These are phyloP conservation scores for Trametes villosa DNA, from an alignment of 768 basidiomycete species.

Conservation along the genomic window DNA sequence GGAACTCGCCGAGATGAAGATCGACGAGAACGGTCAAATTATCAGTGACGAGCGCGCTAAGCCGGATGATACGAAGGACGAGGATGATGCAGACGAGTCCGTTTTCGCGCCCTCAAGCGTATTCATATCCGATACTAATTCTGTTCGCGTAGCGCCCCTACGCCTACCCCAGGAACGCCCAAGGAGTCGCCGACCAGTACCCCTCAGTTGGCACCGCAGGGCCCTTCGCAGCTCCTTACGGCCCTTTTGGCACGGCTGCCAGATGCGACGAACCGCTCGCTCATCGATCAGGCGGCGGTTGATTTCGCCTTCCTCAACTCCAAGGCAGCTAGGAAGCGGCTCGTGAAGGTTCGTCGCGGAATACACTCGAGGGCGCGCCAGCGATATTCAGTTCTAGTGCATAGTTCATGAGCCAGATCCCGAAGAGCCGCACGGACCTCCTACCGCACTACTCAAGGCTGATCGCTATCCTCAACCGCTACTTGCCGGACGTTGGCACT, in stretches of 20 bases:
- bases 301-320: conserved; percentile 98
- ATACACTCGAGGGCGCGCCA: too few species aligned
- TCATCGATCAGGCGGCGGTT: conserved; percentile 92
- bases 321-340: conserved; percentile 91
- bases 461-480: conserved; percentile 84
- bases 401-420: conserved; percentile 81
- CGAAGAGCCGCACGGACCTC: conserved; percentile 87
- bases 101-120: conserved; percentile 16
- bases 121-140: background rate
- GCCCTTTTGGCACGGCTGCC: conserved; percentile 89
- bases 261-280: conserved; percentile 87
- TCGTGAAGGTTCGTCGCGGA: conserved; percentile 78
- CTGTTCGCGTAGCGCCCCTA: conserved; percentile 44
- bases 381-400: too few species aligned
- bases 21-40: conserved; percentile 36
- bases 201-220: conserved; percentile 79
- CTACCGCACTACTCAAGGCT: conserved; percentile 92
- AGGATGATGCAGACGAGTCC: conserved; percentile 50
- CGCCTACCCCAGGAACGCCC: conserved; percentile 72
- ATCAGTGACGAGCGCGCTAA: conserved; percentile 18
- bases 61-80: conserved; percentile 40
- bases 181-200: conserved; percentile 59
- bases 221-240: conserved; percentile 91
- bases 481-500: conserved; percentile 91
- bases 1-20: conserved; percentile 68